Evolutionary conservation across 805 yeast species (phyloP).

Genomic region (Lipomyces lipofer): DNA sequence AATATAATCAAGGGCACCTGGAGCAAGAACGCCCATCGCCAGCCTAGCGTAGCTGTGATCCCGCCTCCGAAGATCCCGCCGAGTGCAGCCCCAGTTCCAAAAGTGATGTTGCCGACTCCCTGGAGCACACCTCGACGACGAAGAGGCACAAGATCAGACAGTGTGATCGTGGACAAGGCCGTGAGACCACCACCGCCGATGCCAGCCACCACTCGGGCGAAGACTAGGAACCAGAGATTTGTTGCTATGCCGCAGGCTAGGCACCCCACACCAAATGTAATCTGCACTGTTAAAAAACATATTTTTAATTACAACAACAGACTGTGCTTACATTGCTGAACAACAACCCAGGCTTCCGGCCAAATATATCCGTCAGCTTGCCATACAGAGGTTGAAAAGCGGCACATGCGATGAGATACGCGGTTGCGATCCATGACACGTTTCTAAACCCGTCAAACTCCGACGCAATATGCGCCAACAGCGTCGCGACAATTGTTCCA

Average conservation of each 20-base stretch:
- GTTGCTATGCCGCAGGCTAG: conserved; percentile 48
- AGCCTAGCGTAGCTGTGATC: conserved; percentile 49
- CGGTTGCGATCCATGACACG: conserved; percentile 75
- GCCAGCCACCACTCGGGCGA: conserved; percentile 65
- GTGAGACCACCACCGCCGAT: conserved; percentile 77
- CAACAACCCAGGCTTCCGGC: conserved; percentile 46
- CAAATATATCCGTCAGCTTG: conserved; percentile 62
- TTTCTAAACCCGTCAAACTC: conserved; percentile 54
- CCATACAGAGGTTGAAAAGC: conserved; percentile 81
- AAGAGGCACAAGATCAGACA: conserved; percentile 66
- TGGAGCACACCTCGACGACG: conserved; percentile 70
- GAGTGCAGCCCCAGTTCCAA: conserved; percentile 64
- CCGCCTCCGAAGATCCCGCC: conserved; percentile 54
- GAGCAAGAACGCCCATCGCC: conserved; percentile 48
- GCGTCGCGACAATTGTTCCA: conserved; percentile 55
- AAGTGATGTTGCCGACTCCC: conserved; percentile 66
- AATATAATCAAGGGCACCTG: conserved; percentile 48
- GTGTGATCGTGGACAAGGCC: conserved; percentile 63
- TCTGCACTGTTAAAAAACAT: conserved; percentile 1
- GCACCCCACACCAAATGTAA: conserved; percentile 52
- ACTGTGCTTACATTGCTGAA: conserved; percentile 43
- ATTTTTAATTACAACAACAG: neutral
- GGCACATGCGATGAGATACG: conserved; percentile 66
- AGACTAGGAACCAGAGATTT: conserved; percentile 29
- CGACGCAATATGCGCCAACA: conserved; percentile 57